Percentiles rank a stretch among this genome's conserved stretches.
phyloP scores from a whole-genome alignment of 192 early-diverging fungal species.

The Coemansia sp. region DNA sequence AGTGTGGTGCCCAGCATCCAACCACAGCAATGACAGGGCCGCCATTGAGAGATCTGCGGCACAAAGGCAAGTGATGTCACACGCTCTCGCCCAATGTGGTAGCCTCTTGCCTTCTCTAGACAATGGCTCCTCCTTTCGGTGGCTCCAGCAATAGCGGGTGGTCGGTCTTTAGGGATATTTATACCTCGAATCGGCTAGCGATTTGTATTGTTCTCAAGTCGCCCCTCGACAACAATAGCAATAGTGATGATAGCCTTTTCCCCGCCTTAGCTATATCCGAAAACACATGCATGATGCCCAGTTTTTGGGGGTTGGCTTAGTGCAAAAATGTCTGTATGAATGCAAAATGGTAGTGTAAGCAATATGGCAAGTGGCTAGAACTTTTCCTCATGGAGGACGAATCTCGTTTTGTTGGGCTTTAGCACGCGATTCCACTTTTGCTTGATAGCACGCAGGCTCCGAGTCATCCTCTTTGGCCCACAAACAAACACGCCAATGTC shows the following conservation, averaged over 20 bases:
- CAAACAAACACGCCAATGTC: constrained; percentile 83
- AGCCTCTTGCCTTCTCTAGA: not conserved
- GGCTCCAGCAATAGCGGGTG: not conserved
- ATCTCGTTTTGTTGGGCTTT: constrained; percentile 51
- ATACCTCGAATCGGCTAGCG: not conserved
- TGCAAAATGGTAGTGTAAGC: not conserved
- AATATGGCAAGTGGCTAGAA: constrained; percentile 3
- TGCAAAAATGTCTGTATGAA: not conserved
- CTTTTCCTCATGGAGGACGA: constrained; percentile 64
- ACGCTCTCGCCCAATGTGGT: not conserved
- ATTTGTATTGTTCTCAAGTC: not conserved
- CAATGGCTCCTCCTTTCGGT: not conserved
- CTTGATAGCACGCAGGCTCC: constrained; percentile 37
- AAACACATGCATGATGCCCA: not conserved
- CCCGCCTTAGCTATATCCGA: not conserved
- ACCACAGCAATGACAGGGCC: not conserved
- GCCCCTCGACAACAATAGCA: not conserved
- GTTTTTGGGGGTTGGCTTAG: not conserved
- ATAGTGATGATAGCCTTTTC: not conserved
- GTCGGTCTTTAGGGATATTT: not conserved
- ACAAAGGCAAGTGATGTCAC: not conserved
- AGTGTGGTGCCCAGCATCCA: not conserved
- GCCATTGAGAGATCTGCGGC: not conserved
- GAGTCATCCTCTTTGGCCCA: constrained; percentile 63
- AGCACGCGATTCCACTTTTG: constrained; percentile 40